phyloP scores from a whole-genome alignment of 2,329 filamentous ascomycete species.

The Stylonectria norvegica region DNA sequence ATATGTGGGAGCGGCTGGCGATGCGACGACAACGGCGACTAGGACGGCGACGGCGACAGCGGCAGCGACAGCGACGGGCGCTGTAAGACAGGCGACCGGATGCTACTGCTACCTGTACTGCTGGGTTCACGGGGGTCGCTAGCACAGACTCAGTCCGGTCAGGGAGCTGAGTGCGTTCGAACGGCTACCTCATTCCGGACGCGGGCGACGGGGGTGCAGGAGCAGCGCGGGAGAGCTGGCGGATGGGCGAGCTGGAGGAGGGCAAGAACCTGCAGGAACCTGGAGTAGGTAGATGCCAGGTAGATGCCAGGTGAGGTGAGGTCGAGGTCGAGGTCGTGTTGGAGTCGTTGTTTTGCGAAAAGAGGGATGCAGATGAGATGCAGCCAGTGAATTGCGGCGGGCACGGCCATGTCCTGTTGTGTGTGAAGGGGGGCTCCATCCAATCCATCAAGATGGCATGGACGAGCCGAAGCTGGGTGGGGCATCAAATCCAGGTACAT shows the following conservation, averaged over 20 bases:
- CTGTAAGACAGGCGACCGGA: too few relatives aligned
- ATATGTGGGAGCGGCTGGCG: constrained; percentile 29
- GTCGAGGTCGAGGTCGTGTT: constrained; percentile 24
- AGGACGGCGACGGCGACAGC: constrained; percentile 1
- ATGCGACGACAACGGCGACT: constrained; percentile 29
- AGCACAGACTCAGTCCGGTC: constrained; percentile 53
- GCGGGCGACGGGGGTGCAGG: constrained; percentile 13
- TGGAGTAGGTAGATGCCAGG: constrained; percentile 16
- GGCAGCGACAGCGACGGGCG: too few relatives aligned
- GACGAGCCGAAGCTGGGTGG: background rate
- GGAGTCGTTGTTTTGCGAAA: constrained; percentile 25
- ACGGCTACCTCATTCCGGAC: constrained; percentile 57
- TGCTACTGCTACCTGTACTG: too few relatives aligned
- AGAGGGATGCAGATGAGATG: constrained; percentile 18
- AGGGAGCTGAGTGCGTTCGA: constrained; percentile 57
- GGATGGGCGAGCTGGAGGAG: constrained; percentile 2
- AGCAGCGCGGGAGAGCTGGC: background rate
- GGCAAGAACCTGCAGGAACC: constrained; percentile 9
- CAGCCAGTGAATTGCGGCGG: constrained; percentile 9
- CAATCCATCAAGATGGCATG: too few relatives aligned
- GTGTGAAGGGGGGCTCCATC: constrained; percentile 1
- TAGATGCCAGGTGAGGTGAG: constrained; percentile 18
- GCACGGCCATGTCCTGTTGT: constrained; percentile 17
- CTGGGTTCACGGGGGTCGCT: constrained; percentile 25
- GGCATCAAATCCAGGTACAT: background rate